These are phyloP conservation scores for Cordyceps tenuipes DNA, from an alignment of 2,329 filamentous ascomycete genomes.

Conservation along the genomic window DNA sequence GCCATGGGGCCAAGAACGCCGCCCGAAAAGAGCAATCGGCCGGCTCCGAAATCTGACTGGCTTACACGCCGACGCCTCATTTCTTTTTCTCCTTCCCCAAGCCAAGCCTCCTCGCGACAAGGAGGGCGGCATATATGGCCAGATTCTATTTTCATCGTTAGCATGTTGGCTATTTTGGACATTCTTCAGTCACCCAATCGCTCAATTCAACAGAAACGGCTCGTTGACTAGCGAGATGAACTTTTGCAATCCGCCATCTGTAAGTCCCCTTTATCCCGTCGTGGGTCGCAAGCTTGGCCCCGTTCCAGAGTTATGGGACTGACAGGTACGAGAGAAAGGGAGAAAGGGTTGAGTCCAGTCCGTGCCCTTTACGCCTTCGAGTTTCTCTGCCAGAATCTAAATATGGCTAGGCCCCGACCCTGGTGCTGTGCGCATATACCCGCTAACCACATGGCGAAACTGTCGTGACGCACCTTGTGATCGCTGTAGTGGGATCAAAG, in stretches of 20 bases:
- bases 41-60: conserved; percentile 1
- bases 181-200: not conserved
- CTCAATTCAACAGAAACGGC: not conserved
- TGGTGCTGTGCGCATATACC: not conserved
- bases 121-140: not conserved
- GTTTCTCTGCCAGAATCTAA: not conserved
- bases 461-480: not conserved
- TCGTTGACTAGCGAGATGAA: not conserved
- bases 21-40: not conserved
- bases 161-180: too few relatives aligned
- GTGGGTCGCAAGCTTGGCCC: not conserved
- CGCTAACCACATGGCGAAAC: not conserved
- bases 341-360: not conserved
- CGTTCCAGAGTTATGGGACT: conserved; percentile 10
- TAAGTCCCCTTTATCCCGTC: not conserved
- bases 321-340: not conserved
- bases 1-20: not conserved
- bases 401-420: not conserved
- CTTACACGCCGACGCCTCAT: not conserved
- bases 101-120: not conserved
- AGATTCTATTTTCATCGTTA: too few relatives aligned
- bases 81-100: not conserved
- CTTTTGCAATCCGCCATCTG: not conserved
- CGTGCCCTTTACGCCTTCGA: too few relatives aligned
- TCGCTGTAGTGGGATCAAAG: not conserved